These are phyloP conservation scores for Cymbopogon flexuosus DNA, from an alignment of 202 grass and related monocot genomes.

Conservation along the genomic window DNA sequence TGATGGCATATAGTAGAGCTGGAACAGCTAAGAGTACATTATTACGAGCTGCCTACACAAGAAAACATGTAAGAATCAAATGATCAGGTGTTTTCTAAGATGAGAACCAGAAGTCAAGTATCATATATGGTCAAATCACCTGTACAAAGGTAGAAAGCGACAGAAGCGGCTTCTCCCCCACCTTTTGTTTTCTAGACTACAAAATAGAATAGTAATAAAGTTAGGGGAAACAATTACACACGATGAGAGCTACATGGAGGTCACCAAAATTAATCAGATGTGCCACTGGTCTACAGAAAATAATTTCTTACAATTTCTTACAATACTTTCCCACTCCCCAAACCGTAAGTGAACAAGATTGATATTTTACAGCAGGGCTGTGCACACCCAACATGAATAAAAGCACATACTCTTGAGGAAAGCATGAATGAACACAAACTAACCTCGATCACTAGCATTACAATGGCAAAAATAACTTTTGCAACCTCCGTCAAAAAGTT, in stretches of 20 bases:
- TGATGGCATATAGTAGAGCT: constrained; percentile 89
- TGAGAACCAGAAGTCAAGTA: constrained; percentile 2
- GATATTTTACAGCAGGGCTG: neutral
- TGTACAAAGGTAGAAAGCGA: constrained; percentile 91
- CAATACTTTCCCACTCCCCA: neutral
- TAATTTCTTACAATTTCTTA: neutral
- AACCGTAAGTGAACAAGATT: constrained; percentile 11
- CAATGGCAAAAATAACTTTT: constrained; percentile 86
- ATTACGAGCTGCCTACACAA: constrained; percentile 81
- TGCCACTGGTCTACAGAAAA: constrained; percentile 1
- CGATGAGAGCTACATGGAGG: neutral
- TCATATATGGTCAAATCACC: constrained; percentile 49
- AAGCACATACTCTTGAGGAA: constrained; percentile 32
- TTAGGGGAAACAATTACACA: constrained; percentile 20
- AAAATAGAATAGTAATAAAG: constrained; percentile 33
- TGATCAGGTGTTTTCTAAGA: neutral
- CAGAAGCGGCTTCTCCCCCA: constrained; percentile 88
- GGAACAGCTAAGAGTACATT: constrained; percentile 91
- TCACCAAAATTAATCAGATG: neutral
- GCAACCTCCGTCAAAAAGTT: constrained; percentile 89
- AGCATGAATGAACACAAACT: constrained; percentile 30
- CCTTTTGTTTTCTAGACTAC: constrained; percentile 90
- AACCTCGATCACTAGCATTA: constrained; percentile 92
- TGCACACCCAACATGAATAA: neutral
- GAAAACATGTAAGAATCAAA: constrained; percentile 33